Base-by-base conservation (phyloP, 768 basidiomycete species). In the Chiua virens region DNA sequence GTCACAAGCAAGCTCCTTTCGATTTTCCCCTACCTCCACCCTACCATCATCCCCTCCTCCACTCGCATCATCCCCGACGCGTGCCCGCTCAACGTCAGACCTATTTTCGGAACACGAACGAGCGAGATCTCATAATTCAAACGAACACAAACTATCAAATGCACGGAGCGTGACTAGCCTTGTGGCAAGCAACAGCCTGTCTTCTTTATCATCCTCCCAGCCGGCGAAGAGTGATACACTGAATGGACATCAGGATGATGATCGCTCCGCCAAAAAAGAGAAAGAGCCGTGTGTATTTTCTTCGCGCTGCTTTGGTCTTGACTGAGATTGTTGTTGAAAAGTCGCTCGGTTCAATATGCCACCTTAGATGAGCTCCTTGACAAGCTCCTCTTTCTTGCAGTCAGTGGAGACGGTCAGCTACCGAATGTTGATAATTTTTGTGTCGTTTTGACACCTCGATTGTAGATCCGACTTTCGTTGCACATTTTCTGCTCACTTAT, bases 401-500 rank as follows among this genome's bases (percentile, higher is more conserved):
- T 93, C 46, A 91, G 88, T 59, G 89, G 87, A 45, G 91, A 92
- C 65, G 90, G 90, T 92, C 56, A 72, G 65, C 28, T 47, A 15
- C 27, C 21, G 11, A 25, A 34, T 30, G 40, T 40, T 35, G 20
- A 18, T 20, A 8, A 68, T 8, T 56, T 22, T 30, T 32, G 32
- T 14, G 46, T 47, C 13, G 25, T 53, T 50, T 55, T 60, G 43
- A 64, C 23, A 6, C 37, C 28, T 49, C 27, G 49, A 43, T 52
- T n/a, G 9, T 49, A 93, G 91, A 93, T 65, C 80, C 87, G 13
- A 78, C 81, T 5, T 93, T 83, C 63, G 81, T 90, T 27, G 80
- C 81, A 3, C 84, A 91, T 67, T 92, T 94, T 67, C 73, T 94
- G 42, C 78, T 92, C 35, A 90, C 89, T 8, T 92, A 89, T 63